Base-by-base conservation (phyloP, 208 protist species). In the Trypanosoma brucei region DNA sequence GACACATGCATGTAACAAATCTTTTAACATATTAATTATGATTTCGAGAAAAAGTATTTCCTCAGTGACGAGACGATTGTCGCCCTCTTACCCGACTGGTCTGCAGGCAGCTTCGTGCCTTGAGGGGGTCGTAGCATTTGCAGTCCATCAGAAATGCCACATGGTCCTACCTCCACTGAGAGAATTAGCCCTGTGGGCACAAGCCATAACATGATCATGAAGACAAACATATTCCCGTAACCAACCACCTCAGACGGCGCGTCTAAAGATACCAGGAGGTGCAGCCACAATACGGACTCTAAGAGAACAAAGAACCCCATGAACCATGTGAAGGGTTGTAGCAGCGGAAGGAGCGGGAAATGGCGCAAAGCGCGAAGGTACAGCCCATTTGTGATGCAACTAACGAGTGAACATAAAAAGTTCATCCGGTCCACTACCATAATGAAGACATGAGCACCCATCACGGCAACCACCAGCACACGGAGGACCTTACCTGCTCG, bases 171-270 rank as follows among this genome's bases (percentile, higher is more conserved):
- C 31, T 77, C 72, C n/a, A 68, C 75, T 31, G 76, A 75, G 36
- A 69, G 59, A 14, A 88, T 35, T 11, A 91, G 60, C 2, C 76
- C 80, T 22, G 84, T 38, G 3, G 84, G 84, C 35, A 84, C 75
- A 1, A 86, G 13, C 77, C 81, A 91, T 46, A 88, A 36, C n/a
- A 91, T 65, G 4, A 71, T 8, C n/a, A 86, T 79, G 62, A 91
- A 88, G 44, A 63, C 49, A 4, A 76, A 45, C 14, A 85, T 59
- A 40, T 52, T 53, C 11, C 35, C 3, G 22, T 42, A 1, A 30
- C 60, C 53, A 37, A 67, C 52, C 22, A 14, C n/a, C 3, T 5
- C 13, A 45, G 2, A 33, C 3, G 55, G 3, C 8, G 46, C 7
- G 1, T n/a, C 8, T 1, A 31, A 51, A 57, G 57, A 55, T n/a